Base-by-base conservation (phyloP, 768 basidiomycete genomes). In the Arthromyces matolae region DNA sequence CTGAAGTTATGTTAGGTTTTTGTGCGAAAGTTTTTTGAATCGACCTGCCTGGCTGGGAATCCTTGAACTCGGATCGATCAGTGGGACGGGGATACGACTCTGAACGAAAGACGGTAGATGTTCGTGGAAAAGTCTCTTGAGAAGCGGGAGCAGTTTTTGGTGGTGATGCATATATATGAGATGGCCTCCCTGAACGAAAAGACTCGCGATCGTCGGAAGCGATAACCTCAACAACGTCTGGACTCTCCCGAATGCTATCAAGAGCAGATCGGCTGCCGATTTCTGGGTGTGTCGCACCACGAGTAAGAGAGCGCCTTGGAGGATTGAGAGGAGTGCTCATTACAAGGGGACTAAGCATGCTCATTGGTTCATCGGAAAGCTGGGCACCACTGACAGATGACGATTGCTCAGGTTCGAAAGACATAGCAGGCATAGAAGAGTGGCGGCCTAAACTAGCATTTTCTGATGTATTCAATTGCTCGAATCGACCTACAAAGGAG, bases 341-440 rank as follows among this genome's bases (percentile, higher is more conserved):
- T 29, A 73, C 60, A 35, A 78, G 59, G 1, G 77, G 77, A 47
- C 73, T 74, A n/a, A 78, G 71, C 37, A 74, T 69, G 50, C 64
- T 69, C 18, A 62, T 35, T 1, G 76, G 77, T 51, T 78, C 76
- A 8, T 77, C 76, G 13, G 73, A 71, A 29, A 76, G 54, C 18
- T 68, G 42, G 23, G 57, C 60, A 34, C 63, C 67, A 22, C 38
- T 53, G 57, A 58, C 52, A 3, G 57, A 59, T 5, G 57, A 31
- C 5, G 43, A 18, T 13, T 38, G 45, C 36, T 12, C 45, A 22
- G 47, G 33, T 12, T 48, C 39, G 4, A 54, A 41, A 47, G 38
- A 37, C 8, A 50, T 42, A 7, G 51, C 46, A 2, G 68, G 67
- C 52, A 69, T 60, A n/a, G 69, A 69, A 5, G 69, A 63, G 36